Conservation (phyloP, 306 rosid species). For the Cyamopsis tetragonoloba region DNA sequence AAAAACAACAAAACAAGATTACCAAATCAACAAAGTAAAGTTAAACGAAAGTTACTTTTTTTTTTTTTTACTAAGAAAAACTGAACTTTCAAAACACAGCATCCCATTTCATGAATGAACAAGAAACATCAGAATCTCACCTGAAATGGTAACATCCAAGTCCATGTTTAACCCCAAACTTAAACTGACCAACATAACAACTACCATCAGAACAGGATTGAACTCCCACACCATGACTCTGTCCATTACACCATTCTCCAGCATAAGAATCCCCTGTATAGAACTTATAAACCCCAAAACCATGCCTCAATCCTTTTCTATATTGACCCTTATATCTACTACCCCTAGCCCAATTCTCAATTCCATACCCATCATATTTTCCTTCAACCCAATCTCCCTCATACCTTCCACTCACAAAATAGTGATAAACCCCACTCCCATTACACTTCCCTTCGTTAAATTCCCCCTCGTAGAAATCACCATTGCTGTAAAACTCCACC, state of each 20-base stretch:
- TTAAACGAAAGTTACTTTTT: background rate
- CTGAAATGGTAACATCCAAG: conserved; percentile 84
- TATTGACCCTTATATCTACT: conserved; percentile 77
- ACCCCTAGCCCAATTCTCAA: conserved; percentile 79
- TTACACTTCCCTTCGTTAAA: conserved; percentile 59
- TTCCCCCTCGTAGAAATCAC: conserved; percentile 82
- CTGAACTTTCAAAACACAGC: background rate
- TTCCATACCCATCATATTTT: conserved; percentile 69
- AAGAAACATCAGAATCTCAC: conserved; percentile 24
- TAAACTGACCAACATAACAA: conserved; percentile 73
- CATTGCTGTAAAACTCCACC: conserved; percentile 75
- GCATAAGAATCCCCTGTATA: conserved; percentile 75
- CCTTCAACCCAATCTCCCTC: conserved; percentile 91
- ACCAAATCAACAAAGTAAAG: background rate
- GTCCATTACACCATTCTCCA: conserved; percentile 89
- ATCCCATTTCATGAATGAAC: background rate
- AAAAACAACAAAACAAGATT: background rate
- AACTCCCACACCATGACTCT: conserved; percentile 83
- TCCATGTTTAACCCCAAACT: conserved; percentile 78
- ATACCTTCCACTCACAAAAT: conserved; percentile 60
- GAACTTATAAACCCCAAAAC: conserved; percentile 73
- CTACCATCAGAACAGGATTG: conserved; percentile 85
- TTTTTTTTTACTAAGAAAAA: background rate
- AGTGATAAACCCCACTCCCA: conserved; percentile 84
- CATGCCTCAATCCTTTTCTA: conserved; percentile 71